Percentiles rank a stretch among this genome's conserved stretches.
Conservation (phyloP, 192 early-diverging fungal species). For the Umbelopsis sp. region DNA sequence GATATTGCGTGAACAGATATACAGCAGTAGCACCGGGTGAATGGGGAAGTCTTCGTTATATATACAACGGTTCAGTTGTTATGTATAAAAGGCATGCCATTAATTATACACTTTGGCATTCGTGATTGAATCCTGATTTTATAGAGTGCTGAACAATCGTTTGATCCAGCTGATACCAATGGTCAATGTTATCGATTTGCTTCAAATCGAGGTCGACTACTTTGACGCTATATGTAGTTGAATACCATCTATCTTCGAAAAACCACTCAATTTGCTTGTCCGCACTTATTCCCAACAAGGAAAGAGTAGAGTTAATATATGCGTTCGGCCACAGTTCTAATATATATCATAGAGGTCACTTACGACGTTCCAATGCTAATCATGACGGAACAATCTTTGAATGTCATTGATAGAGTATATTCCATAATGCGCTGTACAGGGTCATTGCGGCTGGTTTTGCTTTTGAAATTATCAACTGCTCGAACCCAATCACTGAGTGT, state of each 20-base stretch:
- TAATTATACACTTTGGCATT: neutral
- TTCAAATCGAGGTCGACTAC: slow-evolving; percentile 34
- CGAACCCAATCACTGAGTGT: slow-evolving; percentile 30
- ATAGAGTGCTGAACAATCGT: slow-evolving; percentile 20
- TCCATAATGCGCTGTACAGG: slow-evolving; percentile 30
- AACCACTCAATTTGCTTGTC: neutral
- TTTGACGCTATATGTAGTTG: slow-evolving; percentile 22
- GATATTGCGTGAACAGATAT: no score
- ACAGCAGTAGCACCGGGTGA: no score
- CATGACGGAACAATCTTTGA: slow-evolving; percentile 41
- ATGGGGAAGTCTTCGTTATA: no score
- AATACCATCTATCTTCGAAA: neutral
- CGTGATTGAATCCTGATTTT: neutral
- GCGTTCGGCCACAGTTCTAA: no score
- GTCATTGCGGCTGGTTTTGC: neutral
- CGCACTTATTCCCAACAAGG: no score
- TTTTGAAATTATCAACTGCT: slow-evolving; percentile 18
- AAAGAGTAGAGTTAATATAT: neutral
- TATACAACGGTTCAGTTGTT: no score
- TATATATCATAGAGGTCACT: neutral
- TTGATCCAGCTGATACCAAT: slow-evolving; percentile 35
- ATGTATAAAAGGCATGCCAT: no score
- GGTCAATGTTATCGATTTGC: slow-evolving; percentile 17
- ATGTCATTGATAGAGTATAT: slow-evolving; percentile 37
- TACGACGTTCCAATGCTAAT: slow-evolving; percentile 8